These are phyloP conservation scores for Ogataea sp. DNA, from an alignment of 805 yeast genomes.

Conservation along the genomic window DNA sequence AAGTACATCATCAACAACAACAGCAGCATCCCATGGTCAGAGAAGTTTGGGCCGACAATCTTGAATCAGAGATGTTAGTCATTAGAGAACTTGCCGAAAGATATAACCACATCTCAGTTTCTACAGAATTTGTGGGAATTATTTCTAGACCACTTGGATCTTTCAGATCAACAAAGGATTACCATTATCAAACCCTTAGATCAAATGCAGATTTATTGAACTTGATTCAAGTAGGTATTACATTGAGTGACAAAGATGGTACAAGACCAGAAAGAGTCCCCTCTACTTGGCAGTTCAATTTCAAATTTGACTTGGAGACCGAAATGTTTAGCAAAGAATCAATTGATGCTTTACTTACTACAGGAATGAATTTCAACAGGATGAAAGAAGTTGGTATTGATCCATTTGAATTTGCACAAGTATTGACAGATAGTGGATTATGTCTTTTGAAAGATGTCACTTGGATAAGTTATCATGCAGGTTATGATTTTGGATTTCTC, in stretches of 20 bases:
- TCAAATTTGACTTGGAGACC: constrained; percentile 62
- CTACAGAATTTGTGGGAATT: constrained; percentile 94
- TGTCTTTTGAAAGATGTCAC: constrained; percentile 60
- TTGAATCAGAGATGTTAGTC: constrained; percentile 57
- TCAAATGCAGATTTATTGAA: constrained; percentile 82
- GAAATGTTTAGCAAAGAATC: constrained; percentile 90
- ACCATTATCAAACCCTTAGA: constrained; percentile 92
- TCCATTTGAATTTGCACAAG: constrained; percentile 72
- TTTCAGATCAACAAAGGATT: constrained; percentile 81
- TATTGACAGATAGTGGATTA: constrained; percentile 79
- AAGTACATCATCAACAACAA: constrained; percentile 1
- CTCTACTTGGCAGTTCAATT: constrained; percentile 96
- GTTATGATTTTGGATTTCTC: constrained; percentile 91
- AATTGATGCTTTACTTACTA: constrained; percentile 65
- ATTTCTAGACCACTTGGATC: constrained; percentile 94
- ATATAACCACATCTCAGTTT: constrained; percentile 57
- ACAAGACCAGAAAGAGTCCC: constrained; percentile 56
- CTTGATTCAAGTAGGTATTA: constrained; percentile 79
- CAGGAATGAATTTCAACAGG: constrained; percentile 74
- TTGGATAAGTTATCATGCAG: constrained; percentile 91
- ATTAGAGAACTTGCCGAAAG: constrained; percentile 51
- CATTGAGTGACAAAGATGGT: constrained; percentile 63
- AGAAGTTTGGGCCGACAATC: constrained; percentile 69
- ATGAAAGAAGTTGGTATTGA: constrained; percentile 76
- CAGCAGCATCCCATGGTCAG: constrained; percentile 41